phyloP scores from a whole-genome alignment of 2,329 filamentous ascomycete species.

The Penicillium sp. region DNA sequence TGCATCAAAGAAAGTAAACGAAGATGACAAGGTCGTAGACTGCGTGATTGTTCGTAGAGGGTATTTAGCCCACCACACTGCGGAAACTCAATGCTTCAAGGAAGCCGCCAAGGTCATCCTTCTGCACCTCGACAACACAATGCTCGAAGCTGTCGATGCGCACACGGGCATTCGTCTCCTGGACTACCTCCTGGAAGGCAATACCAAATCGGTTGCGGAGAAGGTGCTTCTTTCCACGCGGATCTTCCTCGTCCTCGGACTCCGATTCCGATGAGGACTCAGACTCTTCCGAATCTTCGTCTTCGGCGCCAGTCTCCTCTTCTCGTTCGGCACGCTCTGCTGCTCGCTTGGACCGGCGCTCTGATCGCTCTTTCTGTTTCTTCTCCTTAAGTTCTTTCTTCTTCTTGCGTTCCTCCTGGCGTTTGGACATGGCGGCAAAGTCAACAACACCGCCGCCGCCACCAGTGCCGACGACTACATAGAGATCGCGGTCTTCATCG shows the following conservation, averaged over 20 bases:
- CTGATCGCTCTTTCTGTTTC: conserved; percentile 61
- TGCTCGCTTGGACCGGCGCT: conserved; percentile 60
- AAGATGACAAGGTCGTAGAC: conserved; percentile 25
- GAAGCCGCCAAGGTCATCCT: conserved; percentile 88
- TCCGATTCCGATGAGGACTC: conserved; percentile 55
- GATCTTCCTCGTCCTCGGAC: conserved; percentile 55
- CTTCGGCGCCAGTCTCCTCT: conserved; percentile 52
- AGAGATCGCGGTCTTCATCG: conserved; percentile 82
- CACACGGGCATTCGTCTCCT: conserved; percentile 84
- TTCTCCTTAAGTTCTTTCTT: conserved; percentile 64
- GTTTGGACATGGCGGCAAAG: conserved; percentile 65
- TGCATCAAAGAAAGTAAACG: conserved; percentile 16
- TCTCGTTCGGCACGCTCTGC: conserved; percentile 51
- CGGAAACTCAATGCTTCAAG: conserved; percentile 90
- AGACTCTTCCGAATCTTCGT: conserved; percentile 65
- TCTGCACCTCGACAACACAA: conserved; percentile 95
- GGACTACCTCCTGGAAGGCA: conserved; percentile 91
- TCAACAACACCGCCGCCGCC: conserved; percentile 74
- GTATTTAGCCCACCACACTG: conserved; percentile 63
- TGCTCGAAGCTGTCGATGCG: conserved; percentile 96
- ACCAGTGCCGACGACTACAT: conserved; percentile 89
- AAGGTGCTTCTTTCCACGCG: conserved; percentile 60
- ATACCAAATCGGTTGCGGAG: conserved; percentile 88
- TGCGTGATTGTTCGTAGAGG: conserved; percentile 20
- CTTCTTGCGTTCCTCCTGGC: conserved; percentile 61